Evolutionary conservation across 163 green algal species (phyloP).

Genomic region (Coccomyxa subellipsoidea): DNA sequence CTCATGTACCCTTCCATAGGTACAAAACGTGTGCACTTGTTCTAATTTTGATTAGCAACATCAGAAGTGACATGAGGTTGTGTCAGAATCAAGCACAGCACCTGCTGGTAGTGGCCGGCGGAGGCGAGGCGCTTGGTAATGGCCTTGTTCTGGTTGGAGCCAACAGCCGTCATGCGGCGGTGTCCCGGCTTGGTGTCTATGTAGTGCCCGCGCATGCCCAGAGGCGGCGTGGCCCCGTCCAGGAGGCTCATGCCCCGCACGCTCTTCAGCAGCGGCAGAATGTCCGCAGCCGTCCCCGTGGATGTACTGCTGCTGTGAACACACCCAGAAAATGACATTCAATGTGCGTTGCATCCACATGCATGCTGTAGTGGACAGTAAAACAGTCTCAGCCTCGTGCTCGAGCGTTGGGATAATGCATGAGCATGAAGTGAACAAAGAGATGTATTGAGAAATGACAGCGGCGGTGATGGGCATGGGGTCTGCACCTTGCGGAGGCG

Average conservation of each 20-base stretch:
- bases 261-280: conserved; percentile 8
- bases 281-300: background rate
- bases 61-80: too few species aligned
- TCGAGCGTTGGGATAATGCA: too few species aligned
- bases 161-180: background rate
- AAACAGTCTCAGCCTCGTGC: too few species aligned
- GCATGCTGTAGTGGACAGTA: too few species aligned
- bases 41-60: too few species aligned
- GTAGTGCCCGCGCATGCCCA: conserved; percentile 10
- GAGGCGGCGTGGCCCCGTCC: background rate
- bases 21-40: too few species aligned
- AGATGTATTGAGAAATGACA: too few species aligned
- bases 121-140: conserved; percentile 39
- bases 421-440: too few species aligned
- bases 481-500: background rate
- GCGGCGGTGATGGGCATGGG: too few species aligned
- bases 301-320: background rate
- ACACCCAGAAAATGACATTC: background rate
- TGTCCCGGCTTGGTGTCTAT: background rate
- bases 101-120: conserved; percentile 39
- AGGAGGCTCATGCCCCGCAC: background rate
- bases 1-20: too few species aligned
- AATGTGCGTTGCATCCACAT: background rate
- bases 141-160: conserved; percentile 38
- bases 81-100: too few species aligned